These are phyloP conservation scores for Lineolata rhizophorae DNA, from an alignment of 495 filamentous ascomycete genomes.

Conservation along the genomic window DNA sequence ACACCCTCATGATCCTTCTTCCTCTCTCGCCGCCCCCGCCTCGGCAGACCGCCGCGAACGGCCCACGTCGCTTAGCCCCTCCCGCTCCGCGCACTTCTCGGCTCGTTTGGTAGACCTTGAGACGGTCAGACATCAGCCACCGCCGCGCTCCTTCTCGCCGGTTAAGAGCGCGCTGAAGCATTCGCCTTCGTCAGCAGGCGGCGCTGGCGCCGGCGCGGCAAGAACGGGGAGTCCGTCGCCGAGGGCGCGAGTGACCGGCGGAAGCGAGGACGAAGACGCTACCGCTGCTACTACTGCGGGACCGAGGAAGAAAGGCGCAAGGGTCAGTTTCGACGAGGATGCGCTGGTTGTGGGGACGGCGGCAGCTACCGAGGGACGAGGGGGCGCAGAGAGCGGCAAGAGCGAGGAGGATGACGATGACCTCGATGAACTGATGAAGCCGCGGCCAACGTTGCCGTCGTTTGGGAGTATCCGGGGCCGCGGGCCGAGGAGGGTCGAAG, in stretches of 20 bases:
- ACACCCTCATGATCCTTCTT: too few species aligned
- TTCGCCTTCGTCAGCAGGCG: slow-evolving; percentile 21
- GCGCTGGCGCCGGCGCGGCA: slow-evolving; percentile 11
- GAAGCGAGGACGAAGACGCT: slow-evolving; percentile 41
- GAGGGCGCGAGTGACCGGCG: slow-evolving; percentile 38
- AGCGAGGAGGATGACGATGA: slow-evolving; percentile 24
- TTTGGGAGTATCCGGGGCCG: slow-evolving; percentile 55
- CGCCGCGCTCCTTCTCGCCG: slow-evolving; percentile 60
- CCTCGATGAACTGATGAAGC: slow-evolving; percentile 43
- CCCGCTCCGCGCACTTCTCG: slow-evolving; percentile 55
- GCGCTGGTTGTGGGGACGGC: slow-evolving; percentile 38
- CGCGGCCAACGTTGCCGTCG: slow-evolving; percentile 53
- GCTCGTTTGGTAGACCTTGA: slow-evolving; percentile 28
- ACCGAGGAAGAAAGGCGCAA: slow-evolving; percentile 40
- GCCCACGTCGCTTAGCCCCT: slow-evolving; percentile 34
- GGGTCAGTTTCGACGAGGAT: slow-evolving; percentile 76
- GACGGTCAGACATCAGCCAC: slow-evolving; percentile 43
- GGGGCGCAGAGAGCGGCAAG: background rate
- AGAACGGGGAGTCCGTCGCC: slow-evolving; percentile 17
- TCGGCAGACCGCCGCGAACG: too few species aligned
- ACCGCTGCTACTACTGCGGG: slow-evolving; percentile 18
- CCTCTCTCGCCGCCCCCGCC: too few species aligned
- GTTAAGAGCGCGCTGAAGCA: slow-evolving; percentile 72
- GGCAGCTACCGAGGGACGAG: slow-evolving; percentile 12
- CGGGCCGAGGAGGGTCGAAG: too few species aligned